Evolutionary conservation across 2,329 filamentous ascomycete genomes (phyloP).

Genomic region (Xylaria sp.): DNA sequence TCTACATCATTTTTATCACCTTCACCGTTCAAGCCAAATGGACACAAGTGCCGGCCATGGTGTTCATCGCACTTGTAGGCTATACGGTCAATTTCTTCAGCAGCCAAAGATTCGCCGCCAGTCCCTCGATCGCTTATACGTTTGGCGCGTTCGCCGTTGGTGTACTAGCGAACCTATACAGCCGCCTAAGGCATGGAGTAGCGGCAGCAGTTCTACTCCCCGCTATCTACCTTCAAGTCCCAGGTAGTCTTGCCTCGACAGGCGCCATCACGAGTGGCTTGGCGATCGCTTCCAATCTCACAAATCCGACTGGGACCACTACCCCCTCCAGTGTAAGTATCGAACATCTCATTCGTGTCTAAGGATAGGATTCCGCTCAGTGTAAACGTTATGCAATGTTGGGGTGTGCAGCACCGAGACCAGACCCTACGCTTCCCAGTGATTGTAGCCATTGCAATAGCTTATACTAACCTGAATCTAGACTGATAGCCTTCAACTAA

Average conservation of each 20-base stretch:
- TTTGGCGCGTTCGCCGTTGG: constrained; percentile 81
- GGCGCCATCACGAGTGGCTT: constrained; percentile 70
- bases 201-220: constrained; percentile 88
- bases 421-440: too few relatives aligned
- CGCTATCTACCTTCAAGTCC: constrained; percentile 81
- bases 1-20: constrained; percentile 76
- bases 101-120: constrained; percentile 72
- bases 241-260: constrained; percentile 69
- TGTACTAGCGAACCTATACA: constrained; percentile 82
- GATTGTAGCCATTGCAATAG: not conserved
- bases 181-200: constrained; percentile 70
- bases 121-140: constrained; percentile 80
- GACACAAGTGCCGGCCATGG: constrained; percentile 81
- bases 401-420: not conserved
- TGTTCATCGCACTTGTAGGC: constrained; percentile 76
- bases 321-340: constrained; percentile 48
- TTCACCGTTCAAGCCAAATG: constrained; percentile 86
- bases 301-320: constrained; percentile 53
- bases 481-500: constrained; percentile 27
- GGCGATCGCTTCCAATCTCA: constrained; percentile 64
- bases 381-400: not conserved
- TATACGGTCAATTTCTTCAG: constrained; percentile 82
- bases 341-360: too few relatives aligned
- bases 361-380: not conserved
- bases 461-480: constrained; percentile 27